Conservation (phyloP, 345 rosid species). For the Populus pruinosa region DNA sequence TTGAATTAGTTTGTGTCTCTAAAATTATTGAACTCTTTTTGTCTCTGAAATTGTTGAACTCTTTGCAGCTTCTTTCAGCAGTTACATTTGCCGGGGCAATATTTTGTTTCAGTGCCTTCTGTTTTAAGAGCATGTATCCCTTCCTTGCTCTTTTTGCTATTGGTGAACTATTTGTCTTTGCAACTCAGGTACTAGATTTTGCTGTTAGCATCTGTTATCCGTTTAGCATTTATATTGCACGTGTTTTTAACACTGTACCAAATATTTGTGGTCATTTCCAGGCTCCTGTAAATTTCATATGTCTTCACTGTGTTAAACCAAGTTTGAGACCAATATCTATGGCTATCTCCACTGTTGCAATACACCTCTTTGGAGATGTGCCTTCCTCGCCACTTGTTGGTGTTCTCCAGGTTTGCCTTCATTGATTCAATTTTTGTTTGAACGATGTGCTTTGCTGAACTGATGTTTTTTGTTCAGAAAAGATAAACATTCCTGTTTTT, state of each 20-base stretch:
- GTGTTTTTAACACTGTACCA: not conserved
- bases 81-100: conserved; percentile 69
- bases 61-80: conserved; percentile 70
- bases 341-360: conserved; percentile 89
- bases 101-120: conserved; percentile 82
- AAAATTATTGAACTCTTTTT: not conserved
- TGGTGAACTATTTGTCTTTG: conserved; percentile 86
- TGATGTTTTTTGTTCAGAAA: not conserved
- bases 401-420: conserved; percentile 62
- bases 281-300: conserved; percentile 94
- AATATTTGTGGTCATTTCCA: conserved; percentile 15
- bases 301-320: conserved; percentile 89
- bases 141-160: conserved; percentile 74
- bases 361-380: conserved; percentile 93
- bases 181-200: conserved; percentile 62
- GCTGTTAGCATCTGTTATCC: not conserved
- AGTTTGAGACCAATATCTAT: conserved; percentile 90
- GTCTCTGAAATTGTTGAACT: conserved; percentile 10
- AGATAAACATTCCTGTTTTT: not conserved
- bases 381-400: conserved; percentile 99
- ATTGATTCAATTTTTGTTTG: not conserved
- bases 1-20: not conserved
- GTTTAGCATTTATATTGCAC: not conserved
- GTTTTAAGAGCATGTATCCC: conserved; percentile 75
- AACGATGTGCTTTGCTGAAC: not conserved